Evolutionary conservation across 805 yeast species (phyloP).

Genomic region (Ogataea haglerorum): DNA sequence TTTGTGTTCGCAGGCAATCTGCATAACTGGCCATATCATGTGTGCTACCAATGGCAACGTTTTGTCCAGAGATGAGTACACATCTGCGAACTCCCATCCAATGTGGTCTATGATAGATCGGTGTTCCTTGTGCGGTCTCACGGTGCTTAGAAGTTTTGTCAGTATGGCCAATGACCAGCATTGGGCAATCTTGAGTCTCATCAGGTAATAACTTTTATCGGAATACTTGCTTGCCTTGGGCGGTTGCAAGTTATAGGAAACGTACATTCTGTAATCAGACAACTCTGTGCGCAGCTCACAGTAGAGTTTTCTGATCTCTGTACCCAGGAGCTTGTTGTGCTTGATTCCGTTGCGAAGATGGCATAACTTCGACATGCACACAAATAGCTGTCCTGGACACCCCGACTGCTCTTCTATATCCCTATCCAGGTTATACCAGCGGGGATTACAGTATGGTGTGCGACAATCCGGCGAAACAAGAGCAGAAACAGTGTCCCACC

Average conservation of each 20-base stretch:
- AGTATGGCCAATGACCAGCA: slow-evolving; percentile 41
- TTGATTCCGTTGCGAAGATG: slow-evolving; percentile 21
- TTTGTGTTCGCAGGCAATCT: slow-evolving; percentile 39
- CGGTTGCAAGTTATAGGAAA: slow-evolving; percentile 16
- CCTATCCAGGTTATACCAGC: slow-evolving; percentile 33
- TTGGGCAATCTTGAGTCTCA: slow-evolving; percentile 36
- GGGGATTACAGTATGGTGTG: slow-evolving; percentile 37
- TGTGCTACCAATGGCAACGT: slow-evolving; percentile 40
- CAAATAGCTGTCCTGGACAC: slow-evolving; percentile 40
- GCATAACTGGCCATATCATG: slow-evolving; percentile 52
- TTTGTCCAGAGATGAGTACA: slow-evolving; percentile 38
- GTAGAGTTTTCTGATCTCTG: slow-evolving; percentile 18
- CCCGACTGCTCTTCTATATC: slow-evolving; percentile 39
- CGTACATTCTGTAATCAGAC: slow-evolving; percentile 34
- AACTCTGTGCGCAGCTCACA: slow-evolving; percentile 28
- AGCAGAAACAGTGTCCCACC: slow-evolving; percentile 43
- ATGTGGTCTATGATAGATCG: slow-evolving; percentile 23
- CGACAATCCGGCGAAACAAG: slow-evolving; percentile 41
- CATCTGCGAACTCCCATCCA: slow-evolving; percentile 40
- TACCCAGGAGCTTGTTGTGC: slow-evolving; percentile 7
- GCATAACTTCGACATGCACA: slow-evolving; percentile 36
- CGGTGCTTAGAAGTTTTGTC: slow-evolving; percentile 29
- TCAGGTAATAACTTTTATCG: slow-evolving; percentile 20
- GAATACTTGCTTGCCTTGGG: neutral
- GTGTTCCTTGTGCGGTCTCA: slow-evolving; percentile 28